Evolutionary conservation across 371 early-diverging fungal species (phyloP).

Genomic region (Mycotypha africana): DNA sequence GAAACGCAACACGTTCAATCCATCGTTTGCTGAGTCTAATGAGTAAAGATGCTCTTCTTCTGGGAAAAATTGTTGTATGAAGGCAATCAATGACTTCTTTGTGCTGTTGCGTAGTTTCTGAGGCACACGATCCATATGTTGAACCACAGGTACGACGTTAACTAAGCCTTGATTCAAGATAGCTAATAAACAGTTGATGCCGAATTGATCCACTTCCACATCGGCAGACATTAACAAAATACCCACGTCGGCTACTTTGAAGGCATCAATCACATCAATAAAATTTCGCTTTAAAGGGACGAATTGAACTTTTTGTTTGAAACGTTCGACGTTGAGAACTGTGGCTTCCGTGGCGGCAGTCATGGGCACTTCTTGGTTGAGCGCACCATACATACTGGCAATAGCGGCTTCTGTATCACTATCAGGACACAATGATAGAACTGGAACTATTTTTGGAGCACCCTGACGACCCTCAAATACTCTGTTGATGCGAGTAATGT

Average conservation of each 20-base stretch:
- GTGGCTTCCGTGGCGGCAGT: conserved; percentile 14
- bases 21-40: conserved; percentile 49
- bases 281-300: conserved; percentile 60
- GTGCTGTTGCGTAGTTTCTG: conserved; percentile 68
- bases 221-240: conserved; percentile 81
- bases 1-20: conserved; percentile 55
- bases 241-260: conserved; percentile 88
- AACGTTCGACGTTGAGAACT: conserved; percentile 49
- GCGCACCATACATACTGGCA: conserved; percentile 45
- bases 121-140: conserved; percentile 60
- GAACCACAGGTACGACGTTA: conserved; percentile 63
- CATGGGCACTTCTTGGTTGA: conserved; percentile 44
- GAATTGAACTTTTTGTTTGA: conserved; percentile 85
- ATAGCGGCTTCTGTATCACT: conserved; percentile 51
- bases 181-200: conserved; percentile 71
- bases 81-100: conserved; percentile 78
- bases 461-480: conserved; percentile 80
- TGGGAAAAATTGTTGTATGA: conserved; percentile 85
- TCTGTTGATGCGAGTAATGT: conserved; percentile 59
- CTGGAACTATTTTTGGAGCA: conserved; percentile 81
- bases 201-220: conserved; percentile 92
- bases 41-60: conserved; percentile 67
- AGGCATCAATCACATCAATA: conserved; percentile 80
- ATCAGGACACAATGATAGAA: conserved; percentile 81
- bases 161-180: conserved; percentile 88